Percentiles rank a stretch among this genome's conserved stretches.
Conservation (phyloP, 2,329 filamentous ascomycete species). For the Capronia epimyces region DNA sequence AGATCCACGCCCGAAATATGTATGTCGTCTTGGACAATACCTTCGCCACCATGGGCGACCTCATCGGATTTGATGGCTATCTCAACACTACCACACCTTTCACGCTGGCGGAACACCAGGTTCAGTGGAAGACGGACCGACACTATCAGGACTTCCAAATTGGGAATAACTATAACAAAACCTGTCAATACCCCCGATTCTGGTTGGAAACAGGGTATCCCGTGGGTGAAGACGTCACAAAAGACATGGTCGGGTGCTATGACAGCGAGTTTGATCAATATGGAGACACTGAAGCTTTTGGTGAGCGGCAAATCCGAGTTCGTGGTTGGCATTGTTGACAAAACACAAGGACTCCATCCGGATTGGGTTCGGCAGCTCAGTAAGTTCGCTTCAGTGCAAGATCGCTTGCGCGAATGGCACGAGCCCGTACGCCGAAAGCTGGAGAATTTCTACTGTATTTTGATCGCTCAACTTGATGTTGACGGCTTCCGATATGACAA, state of each 20-base stretch:
- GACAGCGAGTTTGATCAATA: slow-evolving; percentile 62
- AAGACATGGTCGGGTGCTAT: slow-evolving; percentile 51
- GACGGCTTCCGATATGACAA: slow-evolving; percentile 65
- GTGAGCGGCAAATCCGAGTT: slow-evolving; percentile 32
- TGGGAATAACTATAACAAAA: slow-evolving; percentile 50
- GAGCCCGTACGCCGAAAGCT: slow-evolving; percentile 54
- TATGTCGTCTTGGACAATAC: slow-evolving; percentile 64
- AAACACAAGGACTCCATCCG: slow-evolving; percentile 41
- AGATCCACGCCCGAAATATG: slow-evolving; percentile 59
- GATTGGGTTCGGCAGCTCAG: slow-evolving; percentile 60
- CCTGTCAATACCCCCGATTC: slow-evolving; percentile 56
- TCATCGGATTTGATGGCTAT: slow-evolving; percentile 58
- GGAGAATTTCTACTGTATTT: slow-evolving; percentile 58
- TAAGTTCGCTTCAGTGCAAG: slow-evolving; percentile 63
- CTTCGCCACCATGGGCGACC: slow-evolving; percentile 58
- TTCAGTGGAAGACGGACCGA: slow-evolving; percentile 51
- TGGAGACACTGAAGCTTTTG: slow-evolving; percentile 59
- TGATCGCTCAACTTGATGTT: slow-evolving; percentile 58
- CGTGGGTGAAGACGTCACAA: slow-evolving; percentile 44
- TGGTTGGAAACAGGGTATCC: slow-evolving; percentile 55
- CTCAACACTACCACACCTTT: slow-evolving; percentile 56
- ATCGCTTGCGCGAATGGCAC: slow-evolving; percentile 60
- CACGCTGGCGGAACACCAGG: slow-evolving; percentile 51
- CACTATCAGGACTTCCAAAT: slow-evolving; percentile 56
- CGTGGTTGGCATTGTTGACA: background rate